Evolutionary conservation across 2,329 filamentous ascomycete species (phyloP), one percentile per base, ranked within the genome.

Genomic region (Aquanectria penicillioides): DNA sequence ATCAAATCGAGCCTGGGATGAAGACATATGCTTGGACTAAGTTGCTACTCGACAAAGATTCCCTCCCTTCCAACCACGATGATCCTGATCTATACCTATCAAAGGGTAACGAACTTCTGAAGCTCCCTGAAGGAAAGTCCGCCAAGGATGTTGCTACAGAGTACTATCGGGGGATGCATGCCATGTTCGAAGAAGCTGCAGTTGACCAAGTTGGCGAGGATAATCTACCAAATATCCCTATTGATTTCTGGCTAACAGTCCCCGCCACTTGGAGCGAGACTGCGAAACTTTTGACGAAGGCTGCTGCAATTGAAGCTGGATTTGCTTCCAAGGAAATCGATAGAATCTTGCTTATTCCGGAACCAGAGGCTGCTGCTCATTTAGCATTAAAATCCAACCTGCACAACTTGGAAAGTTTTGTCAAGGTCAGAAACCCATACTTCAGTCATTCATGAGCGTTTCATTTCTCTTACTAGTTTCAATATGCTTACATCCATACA

Each of bases 391-490:
- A 47, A 18, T 61, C 52, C 0, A 57, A 49, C 31, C 6, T 61
- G 5, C 20, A 58, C 10, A 26, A 22, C 13, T 3, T 61, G 1
- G 43, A 57, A 13, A 17, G 28, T 17, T 91, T 90, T 60, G 87
- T 91, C 3, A 79, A 88, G 66, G 59, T 59, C 26, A 29, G 47
- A 25, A 84, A 83, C 13, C 11, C 17, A 17, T 6, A 26, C n/a
- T n/a, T n/a, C 3, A 10, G 3, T 10, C 34, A 11, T 4, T 9
- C 29, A 38, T 11, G 12, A 22, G 3, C n/a, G n/a, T n/a, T n/a
- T n/a, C n/a, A n/a, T n/a, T n/a, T n/a, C n/a, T n/a, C n/a, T n/a
- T n/a, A n/a, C n/a, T n/a, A n/a, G n/a, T n/a, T n/a, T n/a, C n/a
- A n/a, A n/a, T n/a, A n/a, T n/a, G 6, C 50, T 37, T 5, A 51